These are phyloP conservation scores for Brasilioporus rufonigricans DNA, from an alignment of 768 basidiomycete genomes.

Conservation along the genomic window DNA sequence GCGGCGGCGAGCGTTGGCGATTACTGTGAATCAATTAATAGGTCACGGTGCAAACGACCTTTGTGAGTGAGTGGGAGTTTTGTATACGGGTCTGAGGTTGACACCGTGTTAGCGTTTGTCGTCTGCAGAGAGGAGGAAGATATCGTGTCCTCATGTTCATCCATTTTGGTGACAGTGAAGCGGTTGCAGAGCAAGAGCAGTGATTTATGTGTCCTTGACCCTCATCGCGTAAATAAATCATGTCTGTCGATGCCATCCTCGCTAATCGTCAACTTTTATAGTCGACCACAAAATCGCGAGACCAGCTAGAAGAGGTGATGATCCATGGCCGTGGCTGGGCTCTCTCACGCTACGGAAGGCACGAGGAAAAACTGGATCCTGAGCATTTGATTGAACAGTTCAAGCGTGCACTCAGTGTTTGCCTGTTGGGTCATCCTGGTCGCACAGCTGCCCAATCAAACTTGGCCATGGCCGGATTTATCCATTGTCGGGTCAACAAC, in stretches of 20 bases:
- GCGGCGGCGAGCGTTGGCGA: background rate
- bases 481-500: background rate
- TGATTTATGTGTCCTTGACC: background rate
- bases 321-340: background rate
- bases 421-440: background rate
- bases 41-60: background rate
- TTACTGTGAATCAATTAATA: no score
- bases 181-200: background rate
- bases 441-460: background rate
- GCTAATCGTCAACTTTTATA: no score
- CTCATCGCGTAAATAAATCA: background rate
- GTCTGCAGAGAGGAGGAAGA: background rate
- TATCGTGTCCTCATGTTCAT: background rate
- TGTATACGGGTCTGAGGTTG: background rate
- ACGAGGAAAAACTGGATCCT: background rate
- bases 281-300: no score
- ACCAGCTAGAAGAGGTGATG: background rate
- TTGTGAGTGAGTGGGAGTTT: background rate
- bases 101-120: background rate
- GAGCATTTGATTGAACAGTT: background rate
- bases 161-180: background rate
- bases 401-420: background rate
- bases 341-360: background rate
- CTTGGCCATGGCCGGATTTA: background rate
- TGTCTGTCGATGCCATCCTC: no score